These are phyloP conservation scores for Babesia ovis DNA, from an alignment of 169 alveolate genomes.

Conservation along the genomic window DNA sequence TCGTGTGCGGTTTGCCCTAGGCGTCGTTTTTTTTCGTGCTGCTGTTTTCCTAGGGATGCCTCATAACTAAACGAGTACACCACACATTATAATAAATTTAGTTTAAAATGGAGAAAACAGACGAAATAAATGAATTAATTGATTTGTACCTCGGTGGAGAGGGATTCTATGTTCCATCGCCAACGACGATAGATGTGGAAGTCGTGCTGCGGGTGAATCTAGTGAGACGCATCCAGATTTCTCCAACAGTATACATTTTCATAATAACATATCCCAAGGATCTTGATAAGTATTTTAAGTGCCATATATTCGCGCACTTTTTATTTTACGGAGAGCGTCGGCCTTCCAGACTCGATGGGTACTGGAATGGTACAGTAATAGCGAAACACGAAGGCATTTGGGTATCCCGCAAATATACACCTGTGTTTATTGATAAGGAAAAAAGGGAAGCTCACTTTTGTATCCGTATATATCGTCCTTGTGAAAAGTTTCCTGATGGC, in stretches of 20 bases:
- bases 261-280: constrained; percentile 47
- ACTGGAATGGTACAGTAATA: constrained; percentile 22
- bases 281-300: constrained; percentile 16
- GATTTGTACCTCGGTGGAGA: constrained; percentile 9
- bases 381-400: neutral
- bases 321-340: constrained; percentile 35
- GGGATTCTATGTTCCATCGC: constrained; percentile 1
- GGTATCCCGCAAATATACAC: constrained; percentile 72
- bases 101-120: neutral
- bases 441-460: constrained; percentile 69
- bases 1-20: too few species aligned
- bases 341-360: constrained; percentile 27
- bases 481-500: constrained; percentile 71
- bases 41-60: too few species aligned
- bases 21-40: too few species aligned
- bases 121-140: neutral
- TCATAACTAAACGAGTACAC: too few species aligned
- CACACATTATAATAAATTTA: neutral
- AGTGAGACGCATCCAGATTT: constrained; percentile 8
- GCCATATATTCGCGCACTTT: constrained; percentile 41
- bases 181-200: neutral
- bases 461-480: constrained; percentile 72
- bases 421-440: constrained; percentile 70
- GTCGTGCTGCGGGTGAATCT: neutral
- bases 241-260: constrained; percentile 57